Base-by-base conservation (phyloP, 2,329 filamentous ascomycete genomes). In the Claviceps sp. region DNA sequence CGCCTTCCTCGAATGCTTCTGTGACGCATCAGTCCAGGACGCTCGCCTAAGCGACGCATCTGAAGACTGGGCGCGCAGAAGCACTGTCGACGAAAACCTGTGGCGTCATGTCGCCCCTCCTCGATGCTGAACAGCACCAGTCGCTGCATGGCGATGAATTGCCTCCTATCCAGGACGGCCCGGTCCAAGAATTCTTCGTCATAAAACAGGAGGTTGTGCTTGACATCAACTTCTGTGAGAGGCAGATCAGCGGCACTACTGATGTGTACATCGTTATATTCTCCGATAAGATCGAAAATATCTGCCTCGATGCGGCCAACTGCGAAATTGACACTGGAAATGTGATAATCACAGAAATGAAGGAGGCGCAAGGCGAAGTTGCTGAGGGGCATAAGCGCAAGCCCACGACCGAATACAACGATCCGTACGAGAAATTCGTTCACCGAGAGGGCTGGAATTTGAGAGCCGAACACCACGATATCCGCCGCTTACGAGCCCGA, bases 121-220 rank as follows among this genome's bases (percentile, higher is more conserved):
- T 45, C 14, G 26, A 38, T 34, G 34, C 6, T 20, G 40, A 57
- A 50, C 59, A 54, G 22, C 63, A 65, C 50, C 59, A 64, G 42
- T 59, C 67, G 47, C 56, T 64, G 22, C 61, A 64, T 37, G 54
- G 65, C 20, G 65, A 67, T 49, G 63, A 61, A 45, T 53, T 67
- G 5, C 61, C 62, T 9, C 65, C 65, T 5, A 57, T 66, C 36
- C 57, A 67, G 48, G 69, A 72, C 54, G 54, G 57, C 8, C 63
- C 66, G 4, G 58, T 70, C 2, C 65, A 68, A 16, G 67, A 70
- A 26, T 73, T 70, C 52, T 72, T 76, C 42, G 71, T 97, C 53
- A 76, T 88, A 51, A 85, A 89, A 69, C 91, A 97, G 70, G 87
- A 87, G 65, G 84, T 98, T 48, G 84, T 89, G 61, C 75, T 98